Conservation (phyloP, 2,329 filamentous ascomycete genomes). For the Tolypocladium inflatum region DNA sequence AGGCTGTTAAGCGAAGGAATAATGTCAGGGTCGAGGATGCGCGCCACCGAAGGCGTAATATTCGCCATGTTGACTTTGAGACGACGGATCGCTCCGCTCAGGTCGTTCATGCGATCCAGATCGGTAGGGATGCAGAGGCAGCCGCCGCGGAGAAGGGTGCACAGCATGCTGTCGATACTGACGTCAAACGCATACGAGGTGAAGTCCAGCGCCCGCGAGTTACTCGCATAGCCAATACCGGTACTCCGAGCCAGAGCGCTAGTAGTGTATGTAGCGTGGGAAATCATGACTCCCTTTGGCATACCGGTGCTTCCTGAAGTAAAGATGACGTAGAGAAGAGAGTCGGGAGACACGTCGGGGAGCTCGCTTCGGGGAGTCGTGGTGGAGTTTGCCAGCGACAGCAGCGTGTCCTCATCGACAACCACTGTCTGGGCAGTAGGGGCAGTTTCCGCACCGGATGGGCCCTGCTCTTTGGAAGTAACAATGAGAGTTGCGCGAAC, state of each 20-base stretch:
- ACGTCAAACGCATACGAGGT: conserved; percentile 45
- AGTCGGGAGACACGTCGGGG: too few species aligned
- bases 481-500: conserved; percentile 9
- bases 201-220: conserved; percentile 35
- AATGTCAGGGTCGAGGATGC: conserved; percentile 34
- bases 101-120: conserved; percentile 39
- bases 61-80: conserved; percentile 36
- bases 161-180: conserved; percentile 43
- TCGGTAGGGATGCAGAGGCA: conserved; percentile 46
- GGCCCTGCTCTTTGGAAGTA: too few species aligned
- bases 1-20: conserved; percentile 36
- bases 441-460: too few species aligned
- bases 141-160: conserved; percentile 38
- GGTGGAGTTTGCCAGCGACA: too few species aligned
- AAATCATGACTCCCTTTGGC: too few species aligned
- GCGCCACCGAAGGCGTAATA: conserved; percentile 40
- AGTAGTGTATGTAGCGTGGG: too few species aligned
- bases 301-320: too few species aligned
- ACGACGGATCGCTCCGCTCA: conserved; percentile 32
- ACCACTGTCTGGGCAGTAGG: too few species aligned
- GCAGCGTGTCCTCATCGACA: too few species aligned
- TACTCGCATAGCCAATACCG: conserved; percentile 25
- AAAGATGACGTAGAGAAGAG: too few species aligned
- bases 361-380: too few species aligned
- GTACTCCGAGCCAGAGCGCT: conserved; percentile 11